Percentiles rank a stretch among this genome's conserved stretches.
Evolutionary conservation across 2,329 filamentous ascomycete species (phyloP).

Genomic region (Didymosphaeria variabile): DNA sequence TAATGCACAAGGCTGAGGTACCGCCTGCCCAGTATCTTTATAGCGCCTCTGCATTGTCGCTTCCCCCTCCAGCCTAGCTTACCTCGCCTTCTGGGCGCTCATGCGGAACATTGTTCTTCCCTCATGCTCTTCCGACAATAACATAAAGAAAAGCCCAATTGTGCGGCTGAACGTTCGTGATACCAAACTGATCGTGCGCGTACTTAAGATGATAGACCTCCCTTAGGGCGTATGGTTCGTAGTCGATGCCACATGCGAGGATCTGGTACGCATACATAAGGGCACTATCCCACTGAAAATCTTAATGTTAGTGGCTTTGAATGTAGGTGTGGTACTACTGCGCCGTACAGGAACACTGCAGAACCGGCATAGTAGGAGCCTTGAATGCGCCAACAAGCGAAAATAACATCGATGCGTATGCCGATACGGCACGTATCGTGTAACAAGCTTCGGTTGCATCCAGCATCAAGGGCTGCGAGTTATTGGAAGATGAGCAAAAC

Average conservation of each 20-base stretch:
- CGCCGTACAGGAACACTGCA: conserved; percentile 30
- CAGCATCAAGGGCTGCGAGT: conserved; percentile 23
- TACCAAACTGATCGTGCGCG: no score
- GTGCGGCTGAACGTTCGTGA: background rate
- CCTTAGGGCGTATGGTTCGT: conserved; percentile 27
- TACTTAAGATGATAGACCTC: background rate
- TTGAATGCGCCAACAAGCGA: conserved; percentile 25
- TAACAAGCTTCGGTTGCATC: conserved; percentile 11
- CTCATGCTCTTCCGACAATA: background rate
- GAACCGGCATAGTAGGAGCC: conserved; percentile 34
- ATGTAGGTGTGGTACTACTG: conserved; percentile 33
- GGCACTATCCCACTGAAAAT: background rate
- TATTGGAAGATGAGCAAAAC: conserved; percentile 27
- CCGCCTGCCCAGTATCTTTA: conserved; percentile 5
- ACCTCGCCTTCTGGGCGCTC: conserved; percentile 3
- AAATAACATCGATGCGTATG: conserved; percentile 17
- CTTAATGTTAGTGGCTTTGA: background rate
- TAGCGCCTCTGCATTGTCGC: background rate
- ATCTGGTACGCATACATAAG: conserved; percentile 21
- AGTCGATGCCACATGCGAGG: conserved; percentile 30
- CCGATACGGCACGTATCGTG: conserved; percentile 10
- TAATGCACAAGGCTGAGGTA: background rate
- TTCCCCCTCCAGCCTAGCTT: conserved; percentile 4
- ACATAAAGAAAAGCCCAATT: background rate
- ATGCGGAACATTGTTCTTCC: background rate